phyloP scores from a whole-genome alignment of 2,329 filamentous ascomycete genomes.

The Hymenotorrendiella dingleyae region DNA sequence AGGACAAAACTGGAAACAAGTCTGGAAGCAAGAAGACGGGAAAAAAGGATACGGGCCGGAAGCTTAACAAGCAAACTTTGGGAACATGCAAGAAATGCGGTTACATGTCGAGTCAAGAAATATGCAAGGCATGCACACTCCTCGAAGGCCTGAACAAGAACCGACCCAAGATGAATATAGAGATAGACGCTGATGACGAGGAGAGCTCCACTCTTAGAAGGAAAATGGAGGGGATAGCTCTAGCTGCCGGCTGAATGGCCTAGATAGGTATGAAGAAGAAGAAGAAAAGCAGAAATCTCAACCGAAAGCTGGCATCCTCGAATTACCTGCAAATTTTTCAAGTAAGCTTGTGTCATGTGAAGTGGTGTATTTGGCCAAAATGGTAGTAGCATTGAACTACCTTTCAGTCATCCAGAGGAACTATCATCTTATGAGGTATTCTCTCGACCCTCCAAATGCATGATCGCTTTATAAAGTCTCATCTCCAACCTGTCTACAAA shows the following conservation, averaged over 20 bases:
- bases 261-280: too few relatives aligned
- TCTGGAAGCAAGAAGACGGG: conserved; percentile 24
- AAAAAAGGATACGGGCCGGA: conserved; percentile 28
- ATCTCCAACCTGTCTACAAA: too few relatives aligned
- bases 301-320: too few relatives aligned
- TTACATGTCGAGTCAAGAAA: conserved; percentile 88
- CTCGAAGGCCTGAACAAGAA: conserved; percentile 88
- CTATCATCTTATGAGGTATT: too few relatives aligned
- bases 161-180: conserved; percentile 53
- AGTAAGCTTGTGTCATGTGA: too few relatives aligned
- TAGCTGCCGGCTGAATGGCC: conserved; percentile 29
- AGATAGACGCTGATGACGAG: conserved; percentile 35
- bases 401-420: too few relatives aligned
- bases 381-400: too few relatives aligned
- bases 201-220: conserved; percentile 44
- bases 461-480: too few relatives aligned
- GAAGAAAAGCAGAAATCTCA: too few relatives aligned
- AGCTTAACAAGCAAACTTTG: conserved; percentile 61
- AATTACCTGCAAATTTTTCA: too few relatives aligned
- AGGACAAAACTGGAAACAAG: conserved; percentile 25
- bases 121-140: conserved; percentile 90
- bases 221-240: conserved; percentile 42
- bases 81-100: conserved; percentile 83
- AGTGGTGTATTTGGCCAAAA: too few relatives aligned
- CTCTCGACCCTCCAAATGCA: too few relatives aligned